Conservation (phyloP, 2,329 filamentous ascomycete species). For the Alternaria burnsii region DNA sequence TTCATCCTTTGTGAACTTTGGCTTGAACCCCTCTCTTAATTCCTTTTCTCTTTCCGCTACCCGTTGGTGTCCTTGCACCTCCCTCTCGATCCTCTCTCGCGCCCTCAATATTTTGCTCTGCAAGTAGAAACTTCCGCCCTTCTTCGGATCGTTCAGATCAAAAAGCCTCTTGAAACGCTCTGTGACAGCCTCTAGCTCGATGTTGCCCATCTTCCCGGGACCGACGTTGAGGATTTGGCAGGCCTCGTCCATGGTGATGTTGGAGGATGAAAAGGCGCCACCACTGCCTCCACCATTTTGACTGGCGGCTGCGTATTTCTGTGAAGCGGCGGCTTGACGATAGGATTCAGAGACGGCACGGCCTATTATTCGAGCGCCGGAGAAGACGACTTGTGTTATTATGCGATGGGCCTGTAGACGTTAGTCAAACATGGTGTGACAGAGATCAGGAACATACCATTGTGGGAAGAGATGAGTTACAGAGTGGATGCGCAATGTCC, state of each 20-base stretch:
- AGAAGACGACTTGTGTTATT: slow-evolving; percentile 90
- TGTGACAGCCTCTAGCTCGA: slow-evolving; percentile 80
- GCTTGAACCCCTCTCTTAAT: slow-evolving; percentile 86
- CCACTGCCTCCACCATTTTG: slow-evolving; percentile 60
- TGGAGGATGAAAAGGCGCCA: slow-evolving; percentile 66
- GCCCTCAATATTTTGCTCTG: slow-evolving; percentile 96
- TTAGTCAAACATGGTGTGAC: slow-evolving; percentile 29
- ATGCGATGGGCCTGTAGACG: slow-evolving; percentile 83
- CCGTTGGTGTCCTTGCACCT: slow-evolving; percentile 76
- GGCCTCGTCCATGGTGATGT: slow-evolving; percentile 93
- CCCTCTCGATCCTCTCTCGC: slow-evolving; percentile 88
- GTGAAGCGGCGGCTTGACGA: slow-evolving; percentile 89
- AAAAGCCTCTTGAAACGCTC: slow-evolving; percentile 94
- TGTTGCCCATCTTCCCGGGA: slow-evolving; percentile 79
- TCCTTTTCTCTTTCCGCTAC: slow-evolving; percentile 79
- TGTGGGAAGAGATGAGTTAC: not conserved
- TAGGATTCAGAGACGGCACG: slow-evolving; percentile 94
- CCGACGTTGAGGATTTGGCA: slow-evolving; percentile 97
- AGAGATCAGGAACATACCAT: slow-evolving; percentile 34
- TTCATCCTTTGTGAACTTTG: slow-evolving; percentile 88
- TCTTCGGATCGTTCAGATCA: slow-evolving; percentile 91
- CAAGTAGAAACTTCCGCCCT: slow-evolving; percentile 96
- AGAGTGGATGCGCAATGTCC: not conserved
- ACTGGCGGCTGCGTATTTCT: slow-evolving; percentile 79
- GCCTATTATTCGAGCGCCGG: slow-evolving; percentile 89